phyloP scores from a whole-genome alignment of 1,139 yeast species.

The Suhomyces wounanorum region DNA sequence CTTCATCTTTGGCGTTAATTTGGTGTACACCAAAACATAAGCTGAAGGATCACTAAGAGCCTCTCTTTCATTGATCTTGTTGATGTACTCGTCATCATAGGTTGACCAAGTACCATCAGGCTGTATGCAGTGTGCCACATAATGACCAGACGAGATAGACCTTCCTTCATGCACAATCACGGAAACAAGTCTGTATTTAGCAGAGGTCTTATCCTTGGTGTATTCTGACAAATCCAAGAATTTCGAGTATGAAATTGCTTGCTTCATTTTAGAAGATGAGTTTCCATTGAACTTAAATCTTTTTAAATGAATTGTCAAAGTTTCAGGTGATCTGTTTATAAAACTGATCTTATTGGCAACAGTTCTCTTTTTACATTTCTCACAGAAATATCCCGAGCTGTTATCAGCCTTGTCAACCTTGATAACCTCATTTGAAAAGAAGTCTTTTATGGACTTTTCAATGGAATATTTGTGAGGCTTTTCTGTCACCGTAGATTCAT shows the following conservation, averaged over 20 bases:
- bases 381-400: slow-evolving; percentile 78
- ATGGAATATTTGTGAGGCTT: slow-evolving; percentile 54
- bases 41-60: slow-evolving; percentile 87
- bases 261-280: slow-evolving; percentile 80
- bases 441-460: slow-evolving; percentile 73
- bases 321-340: slow-evolving; percentile 84
- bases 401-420: slow-evolving; percentile 63
- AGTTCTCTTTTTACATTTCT: slow-evolving; percentile 75
- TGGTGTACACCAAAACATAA: slow-evolving; percentile 81
- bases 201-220: slow-evolving; percentile 49
- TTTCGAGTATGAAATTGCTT: slow-evolving; percentile 78
- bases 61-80: slow-evolving; percentile 67
- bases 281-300: slow-evolving; percentile 85
- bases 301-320: slow-evolving; percentile 81
- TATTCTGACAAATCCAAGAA: slow-evolving; percentile 71
- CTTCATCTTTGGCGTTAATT: slow-evolving; percentile 55
- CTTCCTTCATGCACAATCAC: slow-evolving; percentile 96
- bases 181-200: slow-evolving; percentile 72
- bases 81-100: slow-evolving; percentile 89
- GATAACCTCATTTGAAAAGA: slow-evolving; percentile 77
- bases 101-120: slow-evolving; percentile 92
- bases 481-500: slow-evolving; percentile 10
- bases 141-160: slow-evolving; percentile 90
- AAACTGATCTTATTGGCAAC: slow-evolving; percentile 75
- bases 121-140: slow-evolving; percentile 85